These are phyloP conservation scores for Eucalyptus paniculata DNA, from an alignment of 345 rosid genomes.

Conservation along the genomic window DNA sequence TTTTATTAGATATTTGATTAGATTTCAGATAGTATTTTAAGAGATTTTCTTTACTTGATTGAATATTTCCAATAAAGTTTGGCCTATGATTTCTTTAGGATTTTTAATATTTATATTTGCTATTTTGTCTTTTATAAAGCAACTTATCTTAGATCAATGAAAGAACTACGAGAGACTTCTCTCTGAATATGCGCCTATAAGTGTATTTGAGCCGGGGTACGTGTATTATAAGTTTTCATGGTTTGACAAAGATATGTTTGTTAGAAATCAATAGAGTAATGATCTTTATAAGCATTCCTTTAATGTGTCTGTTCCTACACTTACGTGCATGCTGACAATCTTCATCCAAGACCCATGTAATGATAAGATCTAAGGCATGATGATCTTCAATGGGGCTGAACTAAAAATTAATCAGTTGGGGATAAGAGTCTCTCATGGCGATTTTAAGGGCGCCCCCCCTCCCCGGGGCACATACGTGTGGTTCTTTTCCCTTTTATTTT, in stretches of 20 bases:
- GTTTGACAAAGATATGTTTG: not conserved
- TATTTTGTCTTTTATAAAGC: not conserved
- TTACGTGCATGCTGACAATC: not conserved
- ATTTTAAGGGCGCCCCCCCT: not conserved
- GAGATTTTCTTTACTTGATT: not conserved
- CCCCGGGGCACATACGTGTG: too few species aligned
- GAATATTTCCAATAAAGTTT: not conserved
- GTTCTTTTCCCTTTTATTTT: too few species aligned
- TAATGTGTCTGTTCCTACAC: not conserved
- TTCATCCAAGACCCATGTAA: not conserved
- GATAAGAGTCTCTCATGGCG: not conserved
- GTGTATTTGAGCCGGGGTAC: not conserved
- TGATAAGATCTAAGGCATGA: not conserved
- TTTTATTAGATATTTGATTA: not conserved
- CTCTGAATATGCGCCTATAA: not conserved
- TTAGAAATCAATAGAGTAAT: too few species aligned
- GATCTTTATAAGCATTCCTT: not conserved
- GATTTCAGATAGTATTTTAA: not conserved
- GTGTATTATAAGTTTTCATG: not conserved
- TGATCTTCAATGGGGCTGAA: not conserved
- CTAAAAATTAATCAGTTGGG: not conserved
- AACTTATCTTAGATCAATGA: not conserved
- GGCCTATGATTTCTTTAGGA: not conserved
- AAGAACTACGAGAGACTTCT: not conserved
- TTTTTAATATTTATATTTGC: not conserved